These are phyloP conservation scores for Margaritispora aquatica DNA, from an alignment of 495 filamentous ascomycete species.

Conservation along the genomic window DNA sequence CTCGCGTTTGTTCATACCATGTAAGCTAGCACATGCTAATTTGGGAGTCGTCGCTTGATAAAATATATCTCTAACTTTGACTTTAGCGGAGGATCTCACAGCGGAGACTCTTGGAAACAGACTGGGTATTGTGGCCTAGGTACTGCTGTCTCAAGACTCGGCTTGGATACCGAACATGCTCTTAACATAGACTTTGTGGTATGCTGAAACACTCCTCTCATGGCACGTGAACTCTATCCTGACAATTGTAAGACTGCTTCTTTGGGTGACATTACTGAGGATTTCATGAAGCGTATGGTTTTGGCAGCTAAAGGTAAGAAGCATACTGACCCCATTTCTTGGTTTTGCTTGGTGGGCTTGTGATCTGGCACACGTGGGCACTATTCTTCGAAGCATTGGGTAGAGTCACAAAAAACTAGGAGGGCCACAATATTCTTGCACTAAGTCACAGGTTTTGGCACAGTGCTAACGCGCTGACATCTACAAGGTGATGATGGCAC, in stretches of 20 bases:
- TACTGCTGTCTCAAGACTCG: slow-evolving; percentile 46
- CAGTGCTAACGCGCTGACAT: slow-evolving; percentile 1
- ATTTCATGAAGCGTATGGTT: slow-evolving; percentile 67
- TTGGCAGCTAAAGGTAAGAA: slow-evolving; percentile 62
- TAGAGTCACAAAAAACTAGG: too few species aligned
- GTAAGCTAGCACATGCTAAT: slow-evolving; percentile 26
- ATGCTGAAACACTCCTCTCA: slow-evolving; percentile 11
- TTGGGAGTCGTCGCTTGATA: neutral
- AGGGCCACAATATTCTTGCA: too few species aligned
- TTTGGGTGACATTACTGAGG: slow-evolving; percentile 63
- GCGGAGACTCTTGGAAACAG: slow-evolving; percentile 36
- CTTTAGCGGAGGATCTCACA: slow-evolving; percentile 51
- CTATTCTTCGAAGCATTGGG: too few species aligned
- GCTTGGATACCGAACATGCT: slow-evolving; percentile 36
- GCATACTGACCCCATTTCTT: neutral
- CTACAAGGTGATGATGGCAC: slow-evolving; percentile 43
- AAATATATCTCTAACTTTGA: slow-evolving; percentile 3
- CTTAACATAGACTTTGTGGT: slow-evolving; percentile 54
- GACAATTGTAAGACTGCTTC: slow-evolving; percentile 58
- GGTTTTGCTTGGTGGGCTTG: too few species aligned
- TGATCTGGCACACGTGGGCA: too few species aligned
- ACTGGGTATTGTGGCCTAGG: slow-evolving; percentile 63
- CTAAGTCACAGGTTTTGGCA: neutral
- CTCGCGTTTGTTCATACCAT: slow-evolving; percentile 82
- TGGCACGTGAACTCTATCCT: neutral